Conservation (phyloP, 805 yeast species). For the Hanseniaspora guilliermondii region DNA sequence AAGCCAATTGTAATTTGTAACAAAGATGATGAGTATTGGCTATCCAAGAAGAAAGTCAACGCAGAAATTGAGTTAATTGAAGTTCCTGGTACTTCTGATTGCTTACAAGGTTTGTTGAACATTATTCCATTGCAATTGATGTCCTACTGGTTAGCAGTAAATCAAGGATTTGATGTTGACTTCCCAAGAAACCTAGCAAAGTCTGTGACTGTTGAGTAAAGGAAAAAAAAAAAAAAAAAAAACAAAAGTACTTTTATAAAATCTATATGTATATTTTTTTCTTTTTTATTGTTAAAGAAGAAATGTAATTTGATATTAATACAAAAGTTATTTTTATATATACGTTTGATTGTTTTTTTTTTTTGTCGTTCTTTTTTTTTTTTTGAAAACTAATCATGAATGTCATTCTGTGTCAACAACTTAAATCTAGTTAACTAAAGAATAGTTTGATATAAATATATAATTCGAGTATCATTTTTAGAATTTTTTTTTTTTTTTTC, state of each 20-base stretch:
- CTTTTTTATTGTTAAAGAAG: background rate
- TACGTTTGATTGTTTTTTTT: no score
- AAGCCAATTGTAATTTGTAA: slow-evolving; percentile 89
- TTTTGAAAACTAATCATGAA: no score
- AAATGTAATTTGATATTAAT: no score
- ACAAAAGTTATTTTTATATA: no score
- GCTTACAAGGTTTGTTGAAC: slow-evolving; percentile 90
- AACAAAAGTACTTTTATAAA: no score
- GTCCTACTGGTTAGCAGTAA: slow-evolving; percentile 93
- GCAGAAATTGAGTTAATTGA: slow-evolving; percentile 61
- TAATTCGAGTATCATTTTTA: no score
- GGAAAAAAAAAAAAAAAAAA: background rate
- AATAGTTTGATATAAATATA: no score
- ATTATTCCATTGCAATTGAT: slow-evolving; percentile 90
- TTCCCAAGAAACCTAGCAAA: slow-evolving; percentile 98
- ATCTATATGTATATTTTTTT: background rate
- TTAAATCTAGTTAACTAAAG: no score
- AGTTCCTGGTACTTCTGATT: slow-evolving; percentile 92
- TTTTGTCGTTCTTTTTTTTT: no score
- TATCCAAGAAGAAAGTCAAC: slow-evolving; percentile 27
- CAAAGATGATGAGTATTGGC: slow-evolving; percentile 58
- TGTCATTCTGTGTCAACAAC: no score
- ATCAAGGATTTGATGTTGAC: slow-evolving; percentile 92
- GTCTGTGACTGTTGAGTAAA: slow-evolving; percentile 88
- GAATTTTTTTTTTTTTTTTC: no score